A percentile compares a stretch with the other conserved stretches of the same genome.
These are phyloP conservation scores for Mitragyna speciosa DNA, from an alignment of 257 asterid genomes.

Conservation along the genomic window DNA sequence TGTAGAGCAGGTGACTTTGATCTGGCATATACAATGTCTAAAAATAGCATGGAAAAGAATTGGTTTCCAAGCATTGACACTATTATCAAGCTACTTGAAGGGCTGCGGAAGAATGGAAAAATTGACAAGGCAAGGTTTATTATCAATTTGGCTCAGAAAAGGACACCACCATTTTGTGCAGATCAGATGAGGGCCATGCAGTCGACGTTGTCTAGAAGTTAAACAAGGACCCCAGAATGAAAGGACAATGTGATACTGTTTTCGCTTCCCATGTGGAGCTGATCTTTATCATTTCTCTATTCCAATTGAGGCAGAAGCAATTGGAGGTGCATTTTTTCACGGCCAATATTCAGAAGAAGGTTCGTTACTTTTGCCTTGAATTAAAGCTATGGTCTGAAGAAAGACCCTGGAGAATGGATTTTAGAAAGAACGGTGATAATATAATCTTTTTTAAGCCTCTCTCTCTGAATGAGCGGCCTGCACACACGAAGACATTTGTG, in stretches of 20 bases:
- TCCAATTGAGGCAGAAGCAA: not conserved
- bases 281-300: not conserved
- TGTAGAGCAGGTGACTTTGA: slow-evolving; percentile 49
- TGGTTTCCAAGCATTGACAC: slow-evolving; percentile 67
- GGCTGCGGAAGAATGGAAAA: slow-evolving; percentile 44
- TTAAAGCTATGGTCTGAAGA: slow-evolving; percentile 11
- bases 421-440: slow-evolving; percentile 12
- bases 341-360: slow-evolving; percentile 11
- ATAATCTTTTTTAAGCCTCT: slow-evolving; percentile 20
- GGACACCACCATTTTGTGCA: slow-evolving; percentile 58
- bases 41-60: slow-evolving; percentile 61
- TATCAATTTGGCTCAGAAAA: slow-evolving; percentile 49
- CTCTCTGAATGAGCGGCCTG: not conserved
- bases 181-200: slow-evolving; percentile 46
- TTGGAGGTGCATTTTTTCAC: slow-evolving; percentile 7
- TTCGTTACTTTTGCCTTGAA: slow-evolving; percentile 11
- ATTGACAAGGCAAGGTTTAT: slow-evolving; percentile 52
- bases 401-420: slow-evolving; percentile 20
- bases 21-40: slow-evolving; percentile 61
- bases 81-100: slow-evolving; percentile 56
- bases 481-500: not conserved
- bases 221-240: slow-evolving; percentile 15
- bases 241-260: slow-evolving; percentile 12
- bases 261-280: slow-evolving; percentile 9
- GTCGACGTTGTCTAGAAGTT: slow-evolving; percentile 36